A percentile compares a stretch with the other conserved stretches of the same genome.
Conservation (phyloP, 306 rosid species). For the Cucurbita maxima region DNA sequence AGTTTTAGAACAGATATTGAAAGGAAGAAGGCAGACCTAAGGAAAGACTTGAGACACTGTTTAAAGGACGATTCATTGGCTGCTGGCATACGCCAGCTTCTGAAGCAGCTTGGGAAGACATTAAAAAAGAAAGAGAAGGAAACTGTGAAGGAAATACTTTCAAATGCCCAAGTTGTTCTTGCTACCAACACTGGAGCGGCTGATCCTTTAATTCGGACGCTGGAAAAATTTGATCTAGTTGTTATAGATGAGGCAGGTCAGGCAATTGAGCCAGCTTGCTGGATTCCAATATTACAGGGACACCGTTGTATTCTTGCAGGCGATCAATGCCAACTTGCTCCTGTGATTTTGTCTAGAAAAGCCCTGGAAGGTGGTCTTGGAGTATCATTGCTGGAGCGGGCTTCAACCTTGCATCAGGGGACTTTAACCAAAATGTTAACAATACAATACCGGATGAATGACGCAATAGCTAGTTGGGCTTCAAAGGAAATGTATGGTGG, state of each 20-base stretch:
- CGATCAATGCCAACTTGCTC: constrained; percentile 79
- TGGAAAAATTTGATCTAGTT: constrained; percentile 58
- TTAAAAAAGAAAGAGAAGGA: constrained; percentile 70
- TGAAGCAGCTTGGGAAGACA: constrained; percentile 54
- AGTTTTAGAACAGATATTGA: constrained; percentile 45
- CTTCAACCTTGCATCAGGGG: constrained; percentile 55
- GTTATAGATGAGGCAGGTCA: constrained; percentile 78
- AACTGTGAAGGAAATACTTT: constrained; percentile 48
- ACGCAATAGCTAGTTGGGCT: constrained; percentile 79
- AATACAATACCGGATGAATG: constrained; percentile 61
- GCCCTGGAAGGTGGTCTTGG: constrained; percentile 79
- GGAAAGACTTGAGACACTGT: constrained; percentile 64
- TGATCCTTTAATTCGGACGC: constrained; percentile 52
- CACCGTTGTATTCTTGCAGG: constrained; percentile 79
- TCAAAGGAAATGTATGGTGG: constrained; percentile 86
- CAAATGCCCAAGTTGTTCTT: constrained; percentile 66
- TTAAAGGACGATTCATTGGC: constrained; percentile 68
- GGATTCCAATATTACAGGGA: constrained; percentile 68
- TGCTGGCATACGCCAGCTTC: constrained; percentile 78
- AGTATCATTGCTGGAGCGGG: constrained; percentile 61
- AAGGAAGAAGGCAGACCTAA: constrained; percentile 69
- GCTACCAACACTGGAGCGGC: constrained; percentile 84
- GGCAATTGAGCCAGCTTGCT: constrained; percentile 84
- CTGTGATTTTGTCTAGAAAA: constrained; percentile 65
- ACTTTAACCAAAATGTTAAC: constrained; percentile 46